Evolutionary conservation across 106 monocot species (phyloP).

Genomic region (Phalaenopsis aphrodite): DNA sequence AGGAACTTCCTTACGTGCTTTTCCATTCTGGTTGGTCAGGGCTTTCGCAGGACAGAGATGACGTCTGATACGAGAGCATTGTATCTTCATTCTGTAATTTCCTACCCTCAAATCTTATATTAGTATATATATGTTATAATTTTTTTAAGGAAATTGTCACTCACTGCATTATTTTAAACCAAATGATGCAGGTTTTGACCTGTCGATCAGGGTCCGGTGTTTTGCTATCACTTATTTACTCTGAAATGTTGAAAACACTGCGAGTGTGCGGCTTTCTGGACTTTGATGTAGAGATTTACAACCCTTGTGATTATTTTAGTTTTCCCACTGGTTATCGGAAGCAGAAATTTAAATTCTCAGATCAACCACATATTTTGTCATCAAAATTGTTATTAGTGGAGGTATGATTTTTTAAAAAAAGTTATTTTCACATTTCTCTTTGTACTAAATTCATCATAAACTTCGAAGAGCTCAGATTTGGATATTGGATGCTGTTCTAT

Average conservation of each 20-base stretch:
- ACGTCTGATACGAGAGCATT: conserved; percentile 36
- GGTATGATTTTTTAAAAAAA: conserved; percentile 14
- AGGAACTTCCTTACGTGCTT: neutral
- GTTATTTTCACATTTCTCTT: neutral
- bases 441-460: neutral
- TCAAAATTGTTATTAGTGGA: conserved; percentile 40
- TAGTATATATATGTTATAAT: neutral
- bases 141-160: neutral
- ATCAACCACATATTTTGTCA: conserved; percentile 55
- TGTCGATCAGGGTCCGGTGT: conserved; percentile 41
- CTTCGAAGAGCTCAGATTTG: neutral
- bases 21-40: conserved; percentile 18
- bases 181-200: conserved; percentile 47
- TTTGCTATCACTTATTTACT: conserved; percentile 60
- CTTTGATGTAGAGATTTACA: conserved; percentile 59
- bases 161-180: neutral
- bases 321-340: conserved; percentile 60
- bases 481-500: neutral
- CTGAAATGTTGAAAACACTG: conserved; percentile 56
- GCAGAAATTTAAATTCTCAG: conserved; percentile 37
- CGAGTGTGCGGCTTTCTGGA: conserved; percentile 33
- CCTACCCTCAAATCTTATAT: neutral
- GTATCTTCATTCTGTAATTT: conserved; percentile 62
- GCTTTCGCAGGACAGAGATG: conserved; percentile 32
- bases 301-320: conserved; percentile 31